phyloP scores from a whole-genome alignment of 2,329 filamentous ascomycete genomes.

The Hymenoscyphus repandus region DNA sequence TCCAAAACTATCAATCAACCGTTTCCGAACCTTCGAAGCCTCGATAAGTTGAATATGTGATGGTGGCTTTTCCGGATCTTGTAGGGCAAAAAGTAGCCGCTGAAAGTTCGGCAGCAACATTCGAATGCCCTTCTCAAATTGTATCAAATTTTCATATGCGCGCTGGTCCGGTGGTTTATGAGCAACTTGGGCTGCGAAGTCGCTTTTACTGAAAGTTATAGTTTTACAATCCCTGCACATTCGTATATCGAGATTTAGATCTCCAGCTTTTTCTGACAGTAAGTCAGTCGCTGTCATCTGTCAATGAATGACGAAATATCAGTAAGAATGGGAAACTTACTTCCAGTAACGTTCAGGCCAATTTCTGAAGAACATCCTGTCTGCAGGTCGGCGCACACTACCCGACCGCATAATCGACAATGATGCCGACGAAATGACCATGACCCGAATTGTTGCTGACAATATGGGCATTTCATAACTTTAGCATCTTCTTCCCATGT shows the following conservation, averaged over 20 bases:
- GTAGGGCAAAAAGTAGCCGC: conserved; percentile 55
- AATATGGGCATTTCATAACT: conserved; percentile 83
- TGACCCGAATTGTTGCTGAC: conserved; percentile 88
- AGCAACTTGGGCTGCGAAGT: conserved; percentile 56
- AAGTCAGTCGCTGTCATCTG: conserved; percentile 32
- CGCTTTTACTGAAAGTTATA: conserved; percentile 62
- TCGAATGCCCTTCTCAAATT: conserved; percentile 68
- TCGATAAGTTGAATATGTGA: conserved; percentile 53
- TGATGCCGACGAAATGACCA: conserved; percentile 94
- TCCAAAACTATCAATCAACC: conserved; percentile 65
- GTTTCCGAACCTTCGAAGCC: conserved; percentile 64
- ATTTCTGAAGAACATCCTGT: conserved; percentile 84
- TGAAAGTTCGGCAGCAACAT: conserved; percentile 65
- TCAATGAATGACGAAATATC: conserved; percentile 16
- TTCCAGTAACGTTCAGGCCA: conserved; percentile 67
- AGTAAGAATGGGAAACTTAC: conserved; percentile 40
- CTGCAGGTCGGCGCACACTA: conserved; percentile 82
- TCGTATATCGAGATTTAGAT: conserved; percentile 72
- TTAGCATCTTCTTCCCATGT: conserved; percentile 89
- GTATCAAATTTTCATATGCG: conserved; percentile 61
- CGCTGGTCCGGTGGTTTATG: conserved; percentile 56
- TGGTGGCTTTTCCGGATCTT: conserved; percentile 54
- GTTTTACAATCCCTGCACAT: conserved; percentile 87
- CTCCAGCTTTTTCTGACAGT: conserved; percentile 43
- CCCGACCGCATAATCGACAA: conserved; percentile 86